Percentiles rank a stretch among this genome's conserved stretches.
These are phyloP conservation scores for Oenanthe javanica DNA, from an alignment of 140 eudicot genomes.

Conservation along the genomic window DNA sequence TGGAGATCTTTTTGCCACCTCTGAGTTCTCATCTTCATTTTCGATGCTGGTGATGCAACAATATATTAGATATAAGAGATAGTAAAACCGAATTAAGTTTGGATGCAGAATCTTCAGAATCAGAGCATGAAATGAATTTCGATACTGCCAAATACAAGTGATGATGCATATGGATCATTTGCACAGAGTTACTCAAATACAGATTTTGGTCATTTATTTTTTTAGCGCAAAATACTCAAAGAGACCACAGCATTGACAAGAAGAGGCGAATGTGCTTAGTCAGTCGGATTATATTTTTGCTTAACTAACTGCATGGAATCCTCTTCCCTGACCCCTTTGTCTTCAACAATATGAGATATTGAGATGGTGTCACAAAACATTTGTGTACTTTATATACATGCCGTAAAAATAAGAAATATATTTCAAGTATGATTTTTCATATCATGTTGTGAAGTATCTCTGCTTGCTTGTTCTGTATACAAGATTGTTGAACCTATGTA, in stretches of 20 bases:
- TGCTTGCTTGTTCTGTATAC: too few species aligned
- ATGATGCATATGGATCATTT: conserved; percentile 4
- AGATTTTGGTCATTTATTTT: not conserved
- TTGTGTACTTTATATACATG: too few species aligned
- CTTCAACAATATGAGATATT: too few species aligned
- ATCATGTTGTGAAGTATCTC: too few species aligned
- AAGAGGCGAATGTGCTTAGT: not conserved
- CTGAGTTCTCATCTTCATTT: conserved; percentile 29
- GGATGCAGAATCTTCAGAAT: conserved; percentile 12
- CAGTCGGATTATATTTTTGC: not conserved
- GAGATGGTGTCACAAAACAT: too few species aligned
- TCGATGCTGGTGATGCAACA: conserved; percentile 45
- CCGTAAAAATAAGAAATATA: too few species aligned
- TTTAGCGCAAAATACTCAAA: not conserved
- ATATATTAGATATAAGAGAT: not conserved
- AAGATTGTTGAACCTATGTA: too few species aligned
- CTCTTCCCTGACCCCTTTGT: too few species aligned
- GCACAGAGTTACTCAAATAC: not conserved
- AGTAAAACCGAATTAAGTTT: conserved; percentile 7
- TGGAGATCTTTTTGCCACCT: conserved; percentile 39
- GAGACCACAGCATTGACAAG: not conserved
- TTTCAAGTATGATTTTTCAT: too few species aligned
- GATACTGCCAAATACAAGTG: conserved; percentile 17
- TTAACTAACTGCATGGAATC: too few species aligned
- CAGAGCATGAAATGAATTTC: conserved; percentile 6